Percentiles rank a stretch among this genome's conserved stretches.
These are phyloP conservation scores for Avicennia marina DNA, from an alignment of 257 asterid genomes.

Conservation along the genomic window DNA sequence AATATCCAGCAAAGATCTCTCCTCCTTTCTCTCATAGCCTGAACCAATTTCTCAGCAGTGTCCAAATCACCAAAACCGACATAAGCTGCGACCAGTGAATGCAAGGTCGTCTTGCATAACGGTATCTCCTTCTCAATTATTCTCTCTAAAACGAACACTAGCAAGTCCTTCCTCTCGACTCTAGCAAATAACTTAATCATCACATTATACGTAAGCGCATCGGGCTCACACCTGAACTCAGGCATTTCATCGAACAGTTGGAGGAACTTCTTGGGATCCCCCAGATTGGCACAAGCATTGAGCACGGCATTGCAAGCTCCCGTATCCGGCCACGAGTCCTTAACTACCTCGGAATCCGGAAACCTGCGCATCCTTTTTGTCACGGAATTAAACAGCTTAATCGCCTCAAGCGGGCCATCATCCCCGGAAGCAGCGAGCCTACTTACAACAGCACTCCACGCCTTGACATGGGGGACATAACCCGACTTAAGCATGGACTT, in stretches of 20 bases:
- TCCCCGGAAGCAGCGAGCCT: slow-evolving; percentile 71
- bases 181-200: slow-evolving; percentile 88
- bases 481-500: slow-evolving; percentile 91
- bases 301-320: slow-evolving; percentile 88
- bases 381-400: slow-evolving; percentile 53
- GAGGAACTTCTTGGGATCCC: slow-evolving; percentile 51
- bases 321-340: slow-evolving; percentile 71
- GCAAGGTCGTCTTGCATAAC: slow-evolving; percentile 78
- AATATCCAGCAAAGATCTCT: slow-evolving; percentile 71
- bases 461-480: slow-evolving; percentile 86
- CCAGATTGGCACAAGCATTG: slow-evolving; percentile 84
- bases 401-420: slow-evolving; percentile 76
- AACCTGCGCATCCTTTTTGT: slow-evolving; percentile 44
- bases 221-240: slow-evolving; percentile 66
- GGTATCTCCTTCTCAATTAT: slow-evolving; percentile 48
- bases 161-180: slow-evolving; percentile 70
- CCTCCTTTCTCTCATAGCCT: slow-evolving; percentile 84
- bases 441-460: slow-evolving; percentile 92
- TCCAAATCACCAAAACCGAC: slow-evolving; percentile 89
- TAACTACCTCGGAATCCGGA: slow-evolving; percentile 41
- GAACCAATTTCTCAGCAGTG: slow-evolving; percentile 68
- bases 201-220: slow-evolving; percentile 73
- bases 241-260: slow-evolving; percentile 83
- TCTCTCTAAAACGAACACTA: slow-evolving; percentile 77
- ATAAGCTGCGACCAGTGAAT: slow-evolving; percentile 88